Evolutionary conservation across 1,139 yeast species (phyloP), one percentile per base, ranked within the genome.

Genomic region (Scheffersomyces illinoinensis): DNA sequence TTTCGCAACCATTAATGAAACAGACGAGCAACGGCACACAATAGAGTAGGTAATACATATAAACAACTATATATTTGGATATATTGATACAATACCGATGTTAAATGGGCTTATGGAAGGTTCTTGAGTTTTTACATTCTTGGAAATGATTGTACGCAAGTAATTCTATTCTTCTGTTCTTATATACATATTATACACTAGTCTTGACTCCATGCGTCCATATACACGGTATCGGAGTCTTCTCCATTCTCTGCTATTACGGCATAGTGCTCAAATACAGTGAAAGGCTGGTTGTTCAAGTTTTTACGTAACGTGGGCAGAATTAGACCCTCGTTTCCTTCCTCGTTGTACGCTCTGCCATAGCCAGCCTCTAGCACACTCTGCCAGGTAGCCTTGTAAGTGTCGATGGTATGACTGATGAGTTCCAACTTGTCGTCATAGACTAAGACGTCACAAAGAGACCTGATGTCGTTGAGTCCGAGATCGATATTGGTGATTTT

Each of bases 381-480:
- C 61, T 79, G 87, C 78, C 88, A 80, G 2, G 90, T 84, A 0
- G 86, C 87, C 65, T 78, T 83, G 66, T 85, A 87, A 56, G 84
- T 81, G 62, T 85, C 89, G 50, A 80, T 72, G 2, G 82, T 75
- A 59, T 72, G 74, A 43, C 67, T 66, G 1, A 87, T 80, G 58
- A 84, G 77, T 69, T 93, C 98, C 58, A 95, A 73, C 71, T 89
- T 90, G 68, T 92, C 97, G 67, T 95, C 99, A 72, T 82, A 92
- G 1, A 90, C 87, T 54, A 95, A 78, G 19, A 95, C 98, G 64
- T 93, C 97, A 73, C 98, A 93, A 26, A 95, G 78, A 0, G 96
- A 81, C 58, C 93, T 81, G 58, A 96, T 87, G 70, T 95, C 97
- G 52, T 85, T 81, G 46, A 85, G 78, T 2, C 87, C 87, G 64